These are phyloP conservation scores for Haplosporangium gracile DNA, from an alignment of 192 early-diverging fungal species.

Conservation along the genomic window DNA sequence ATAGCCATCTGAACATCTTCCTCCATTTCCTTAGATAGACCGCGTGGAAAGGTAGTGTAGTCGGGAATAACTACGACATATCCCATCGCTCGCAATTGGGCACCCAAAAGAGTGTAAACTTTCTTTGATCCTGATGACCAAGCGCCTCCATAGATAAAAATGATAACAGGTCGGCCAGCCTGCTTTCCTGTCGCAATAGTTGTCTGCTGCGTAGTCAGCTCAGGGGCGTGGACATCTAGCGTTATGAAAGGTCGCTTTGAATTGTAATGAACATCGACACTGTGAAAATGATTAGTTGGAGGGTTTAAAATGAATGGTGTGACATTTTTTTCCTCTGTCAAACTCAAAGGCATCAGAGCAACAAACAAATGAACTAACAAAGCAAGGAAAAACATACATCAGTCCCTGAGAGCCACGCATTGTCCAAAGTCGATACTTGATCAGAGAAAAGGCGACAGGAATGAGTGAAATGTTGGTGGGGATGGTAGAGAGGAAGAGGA, in stretches of 20 bases:
- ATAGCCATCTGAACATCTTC: conserved; percentile 59
- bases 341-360: background rate
- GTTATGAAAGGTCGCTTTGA: conserved; percentile 3
- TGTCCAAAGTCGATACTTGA: conserved; percentile 35
- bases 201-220: background rate
- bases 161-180: conserved; percentile 50
- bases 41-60: conserved; percentile 63
- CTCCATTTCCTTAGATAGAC: conserved; percentile 21
- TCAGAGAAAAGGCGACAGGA: conserved; percentile 20
- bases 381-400: conserved; percentile 12
- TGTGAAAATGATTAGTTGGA: background rate
- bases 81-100: conserved; percentile 60
- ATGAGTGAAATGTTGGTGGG: conserved; percentile 24
- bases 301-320: background rate
- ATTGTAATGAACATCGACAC: conserved; percentile 21
- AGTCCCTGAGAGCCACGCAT: conserved; percentile 7
- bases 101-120: conserved; percentile 57
- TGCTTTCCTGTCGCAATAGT: background rate
- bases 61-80: conserved; percentile 66
- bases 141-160: conserved; percentile 66
- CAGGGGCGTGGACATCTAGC: conserved; percentile 39
- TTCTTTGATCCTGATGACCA: conserved; percentile 61
- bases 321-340: background rate
- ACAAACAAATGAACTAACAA: background rate
- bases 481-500: conserved; percentile 18